Evolutionary conservation across 257 asterid species (phyloP), one percentile per base, ranked within the genome.

Genomic region (Sherardia arvensis): DNA sequence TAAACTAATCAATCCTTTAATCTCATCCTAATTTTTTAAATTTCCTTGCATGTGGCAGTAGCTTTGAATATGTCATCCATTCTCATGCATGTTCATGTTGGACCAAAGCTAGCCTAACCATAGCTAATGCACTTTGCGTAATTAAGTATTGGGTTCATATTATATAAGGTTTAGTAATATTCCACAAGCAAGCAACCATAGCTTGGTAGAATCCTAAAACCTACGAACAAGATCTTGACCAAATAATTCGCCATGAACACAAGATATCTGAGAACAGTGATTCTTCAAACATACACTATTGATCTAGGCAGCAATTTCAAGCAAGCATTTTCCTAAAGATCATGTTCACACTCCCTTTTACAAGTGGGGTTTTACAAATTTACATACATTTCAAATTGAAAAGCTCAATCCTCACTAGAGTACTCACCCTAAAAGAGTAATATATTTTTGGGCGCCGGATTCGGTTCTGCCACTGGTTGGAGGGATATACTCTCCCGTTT

Each of bases 31-130:
- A 34, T 34, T 34, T 69, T 73, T 66, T 59, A 40, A 3, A 28
- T 70, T 69, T 59, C 73, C 8, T 36, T 69, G 83, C 90, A 86
- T 86, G 86, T 81, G 87, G 61, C 73, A 59, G 72, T 58, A 69
- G 72, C 75, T 79, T 80, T 77, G 87, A 71, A 84, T 75, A 43
- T 43, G 6, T 15, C 51, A 17, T 11, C 14, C n/a, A n/a, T n/a
- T 34, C 43, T 43, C 21, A 43, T 43, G 51, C 51, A 43, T 43
- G 51, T 43, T 43, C 51, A 64, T 56, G 66, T 68, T 68, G 64
- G 61, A 48, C 48, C 55, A 57, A n/a, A 17, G 26, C 56, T 18
- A 49, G 12, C 55, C 6, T n/a, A n/a, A 45, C 20, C 3, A 14
- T 32, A 32, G 4, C 34, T 12, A 38, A 1, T 38, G 10, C 47